Evolutionary conservation across 1,284 basidiomycete species (phyloP).

Genomic region (Boletellus deceptivus): DNA sequence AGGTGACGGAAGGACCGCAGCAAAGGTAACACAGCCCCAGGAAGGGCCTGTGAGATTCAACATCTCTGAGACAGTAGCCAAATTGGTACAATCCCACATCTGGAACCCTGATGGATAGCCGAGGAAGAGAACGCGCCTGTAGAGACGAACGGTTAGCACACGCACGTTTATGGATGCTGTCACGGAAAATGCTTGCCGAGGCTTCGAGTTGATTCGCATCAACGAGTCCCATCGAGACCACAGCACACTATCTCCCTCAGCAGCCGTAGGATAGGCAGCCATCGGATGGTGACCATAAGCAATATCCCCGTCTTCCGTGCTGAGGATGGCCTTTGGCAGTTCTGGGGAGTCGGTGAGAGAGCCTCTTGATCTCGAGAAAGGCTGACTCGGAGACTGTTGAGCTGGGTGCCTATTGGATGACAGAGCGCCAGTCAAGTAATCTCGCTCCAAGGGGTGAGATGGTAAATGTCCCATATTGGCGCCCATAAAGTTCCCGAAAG

Average conservation of each 20-base stretch:
- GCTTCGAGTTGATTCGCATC: constrained; percentile 13
- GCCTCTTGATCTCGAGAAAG: constrained; percentile 7
- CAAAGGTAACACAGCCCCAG: constrained; percentile 43
- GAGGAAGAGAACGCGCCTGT: constrained; percentile 56
- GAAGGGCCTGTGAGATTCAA: constrained; percentile 27
- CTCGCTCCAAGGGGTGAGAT: constrained; percentile 14
- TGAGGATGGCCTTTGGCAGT: constrained; percentile 10
- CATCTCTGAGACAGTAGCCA: constrained; percentile 47
- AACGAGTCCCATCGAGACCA: constrained; percentile 30
- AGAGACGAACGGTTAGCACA: constrained; percentile 2
- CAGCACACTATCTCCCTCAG: constrained; percentile 32
- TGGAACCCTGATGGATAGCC: constrained; percentile 60
- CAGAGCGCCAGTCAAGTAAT: constrained; percentile 3
- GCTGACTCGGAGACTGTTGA: constrained; percentile 7
- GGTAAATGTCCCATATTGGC: constrained; percentile 16
- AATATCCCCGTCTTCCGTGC: constrained; percentile 27
- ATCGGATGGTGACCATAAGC: constrained; percentile 12
- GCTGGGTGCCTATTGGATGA: constrained; percentile 9
- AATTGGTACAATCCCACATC: constrained; percentile 65
- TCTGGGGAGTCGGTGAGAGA: constrained; percentile 16
- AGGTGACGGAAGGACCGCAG: constrained; percentile 44
- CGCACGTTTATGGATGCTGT: constrained; percentile 6
- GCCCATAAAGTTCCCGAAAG: constrained; percentile 45
- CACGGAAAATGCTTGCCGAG: constrained; percentile 18
- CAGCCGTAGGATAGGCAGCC: constrained; percentile 28